Percentiles rank a stretch among this genome's conserved stretches.
phyloP scores from a whole-genome alignment of 2,329 filamentous ascomycete species.

The Cadophora gregata region DNA sequence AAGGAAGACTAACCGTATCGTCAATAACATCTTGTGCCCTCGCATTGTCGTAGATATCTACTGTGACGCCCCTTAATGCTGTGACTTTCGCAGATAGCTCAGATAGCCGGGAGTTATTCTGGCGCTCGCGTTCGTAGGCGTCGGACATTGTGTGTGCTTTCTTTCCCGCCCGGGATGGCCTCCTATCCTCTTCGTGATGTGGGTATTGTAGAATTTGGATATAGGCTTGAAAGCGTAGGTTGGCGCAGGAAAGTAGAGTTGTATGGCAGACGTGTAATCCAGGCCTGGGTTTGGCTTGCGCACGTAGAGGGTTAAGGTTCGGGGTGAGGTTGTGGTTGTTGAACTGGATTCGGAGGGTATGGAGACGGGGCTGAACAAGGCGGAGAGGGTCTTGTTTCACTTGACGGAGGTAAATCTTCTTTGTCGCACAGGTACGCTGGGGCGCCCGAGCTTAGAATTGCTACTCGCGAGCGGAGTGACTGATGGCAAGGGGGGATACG shows the following conservation, averaged over 20 bases:
- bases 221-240: not conserved
- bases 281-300: not conserved
- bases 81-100: conserved; percentile 91
- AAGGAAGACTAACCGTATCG: conserved; percentile 67
- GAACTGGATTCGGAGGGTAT: conserved; percentile 17
- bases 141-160: conserved; percentile 64
- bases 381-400: conserved; percentile 24
- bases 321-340: conserved; percentile 14
- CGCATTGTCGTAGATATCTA: conserved; percentile 98
- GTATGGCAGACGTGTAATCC: not conserved
- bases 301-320: not conserved
- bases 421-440: conserved; percentile 28
- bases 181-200: conserved; percentile 1
- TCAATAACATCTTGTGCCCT: conserved; percentile 88
- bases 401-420: conserved; percentile 12
- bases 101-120: conserved; percentile 94
- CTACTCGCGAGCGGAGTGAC: conserved; percentile 1
- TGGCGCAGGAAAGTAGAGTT: not conserved
- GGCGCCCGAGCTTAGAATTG: conserved; percentile 22
- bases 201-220: not conserved
- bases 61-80: conserved; percentile 88
- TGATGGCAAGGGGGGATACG: not conserved
- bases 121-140: conserved; percentile 79
- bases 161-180: not conserved
- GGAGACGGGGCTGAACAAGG: not conserved